phyloP scores from a whole-genome alignment of 768 basidiomycete species.

The Russula ochroleuca region DNA sequence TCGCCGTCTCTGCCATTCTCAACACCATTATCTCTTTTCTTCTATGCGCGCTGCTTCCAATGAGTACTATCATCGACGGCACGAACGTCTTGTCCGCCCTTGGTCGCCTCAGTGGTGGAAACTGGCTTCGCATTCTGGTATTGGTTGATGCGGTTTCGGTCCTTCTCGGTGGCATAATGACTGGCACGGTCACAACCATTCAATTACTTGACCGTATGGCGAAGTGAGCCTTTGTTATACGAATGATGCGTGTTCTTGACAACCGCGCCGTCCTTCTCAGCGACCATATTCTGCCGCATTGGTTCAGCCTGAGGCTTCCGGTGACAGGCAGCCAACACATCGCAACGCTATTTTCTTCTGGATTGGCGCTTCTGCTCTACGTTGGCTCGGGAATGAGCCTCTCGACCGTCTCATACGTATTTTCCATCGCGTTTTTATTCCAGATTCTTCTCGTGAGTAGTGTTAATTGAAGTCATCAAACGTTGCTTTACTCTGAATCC shows the following conservation, averaged over 20 bases:
- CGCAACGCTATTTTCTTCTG: slow-evolving; percentile 18
- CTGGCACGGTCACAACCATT: slow-evolving; percentile 23
- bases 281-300: slow-evolving; percentile 23
- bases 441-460: slow-evolving; percentile 23
- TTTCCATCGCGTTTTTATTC: slow-evolving; percentile 28
- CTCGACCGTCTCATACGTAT: slow-evolving; percentile 25
- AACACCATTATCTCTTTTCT: slow-evolving; percentile 23
- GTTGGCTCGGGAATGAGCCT: slow-evolving; percentile 27
- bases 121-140: slow-evolving; percentile 25
- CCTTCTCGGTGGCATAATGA: slow-evolving; percentile 26
- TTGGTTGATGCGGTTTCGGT: slow-evolving; percentile 25
- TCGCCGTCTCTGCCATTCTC: slow-evolving; percentile 21
- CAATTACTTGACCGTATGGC: slow-evolving; percentile 26
- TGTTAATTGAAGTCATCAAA: background rate
- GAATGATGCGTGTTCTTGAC: background rate
- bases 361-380: slow-evolving; percentile 24
- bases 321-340: slow-evolving; percentile 24
- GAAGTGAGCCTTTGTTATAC: slow-evolving; percentile 1
- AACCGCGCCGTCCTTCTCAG: background rate
- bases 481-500: background rate
- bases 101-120: slow-evolving; percentile 20
- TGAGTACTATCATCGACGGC: slow-evolving; percentile 11
- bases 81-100: slow-evolving; percentile 26
- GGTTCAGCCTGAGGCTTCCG: slow-evolving; percentile 23
- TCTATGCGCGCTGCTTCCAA: slow-evolving; percentile 22